Evolutionary conservation across 139 green algal genomes (phyloP).

Genomic region (Chlamydomonas applanata): DNA sequence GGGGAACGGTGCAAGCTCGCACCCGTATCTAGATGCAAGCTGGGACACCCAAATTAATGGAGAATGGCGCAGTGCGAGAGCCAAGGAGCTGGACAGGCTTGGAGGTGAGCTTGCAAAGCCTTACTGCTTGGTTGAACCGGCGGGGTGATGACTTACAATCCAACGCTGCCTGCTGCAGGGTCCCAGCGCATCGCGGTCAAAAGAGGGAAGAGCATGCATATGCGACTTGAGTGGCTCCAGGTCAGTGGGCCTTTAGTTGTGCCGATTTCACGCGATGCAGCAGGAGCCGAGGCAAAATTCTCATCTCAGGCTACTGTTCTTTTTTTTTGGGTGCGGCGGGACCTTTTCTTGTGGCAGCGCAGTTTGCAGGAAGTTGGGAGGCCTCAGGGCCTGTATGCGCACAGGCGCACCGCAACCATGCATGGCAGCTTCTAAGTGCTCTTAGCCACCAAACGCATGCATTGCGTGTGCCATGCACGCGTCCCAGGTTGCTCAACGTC

Average conservation of each 20-base stretch:
- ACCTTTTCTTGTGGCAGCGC: too few species aligned
- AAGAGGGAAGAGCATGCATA: neutral
- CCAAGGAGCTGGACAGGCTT: slow-evolving; percentile 20
- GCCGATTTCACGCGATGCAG: too few species aligned
- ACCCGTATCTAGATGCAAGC: slow-evolving; percentile 1
- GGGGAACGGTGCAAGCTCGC: too few species aligned
- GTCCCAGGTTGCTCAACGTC: too few species aligned
- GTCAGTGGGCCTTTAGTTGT: slow-evolving; percentile 1
- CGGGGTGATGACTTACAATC: too few species aligned
- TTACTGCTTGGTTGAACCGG: neutral
- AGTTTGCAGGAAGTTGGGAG: too few species aligned
- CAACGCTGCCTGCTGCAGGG: neutral
- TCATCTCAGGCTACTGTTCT: too few species aligned
- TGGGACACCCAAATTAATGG: neutral
- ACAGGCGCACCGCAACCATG: too few species aligned
- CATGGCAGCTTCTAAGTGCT: neutral
- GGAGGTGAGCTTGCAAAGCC: neutral
- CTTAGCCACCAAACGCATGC: neutral
- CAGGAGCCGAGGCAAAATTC: too few species aligned
- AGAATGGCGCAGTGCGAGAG: slow-evolving; percentile 9
- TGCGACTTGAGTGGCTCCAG: slow-evolving; percentile 21
- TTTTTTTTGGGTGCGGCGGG: too few species aligned
- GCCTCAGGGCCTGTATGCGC: too few species aligned
- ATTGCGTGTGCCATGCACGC: neutral
- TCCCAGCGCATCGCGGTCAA: slow-evolving; percentile 5